Percentiles rank a stretch among this genome's conserved stretches.
Conservation (phyloP, 306 rosid species). For the Medicago ruthenica region DNA sequence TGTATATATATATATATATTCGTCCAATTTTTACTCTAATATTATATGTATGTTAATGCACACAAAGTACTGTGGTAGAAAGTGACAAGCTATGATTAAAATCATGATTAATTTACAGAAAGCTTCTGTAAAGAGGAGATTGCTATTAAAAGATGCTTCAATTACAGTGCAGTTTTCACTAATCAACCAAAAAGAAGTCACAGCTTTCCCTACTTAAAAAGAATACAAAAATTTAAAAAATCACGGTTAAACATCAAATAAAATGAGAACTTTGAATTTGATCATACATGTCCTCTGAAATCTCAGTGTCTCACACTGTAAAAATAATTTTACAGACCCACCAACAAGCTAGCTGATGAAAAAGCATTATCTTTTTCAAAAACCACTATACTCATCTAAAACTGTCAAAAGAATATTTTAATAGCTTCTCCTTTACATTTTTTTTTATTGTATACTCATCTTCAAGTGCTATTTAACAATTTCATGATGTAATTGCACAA, state of each 20-base stretch:
- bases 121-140: slow-evolving; percentile 50
- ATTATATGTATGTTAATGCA: background rate
- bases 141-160: slow-evolving; percentile 56
- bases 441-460: slow-evolving; percentile 34
- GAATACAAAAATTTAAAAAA: slow-evolving; percentile 38
- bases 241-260: slow-evolving; percentile 26
- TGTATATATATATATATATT: no score
- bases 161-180: slow-evolving; percentile 43
- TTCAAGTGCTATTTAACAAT: slow-evolving; percentile 46
- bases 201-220: slow-evolving; percentile 63
- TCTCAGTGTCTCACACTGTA: slow-evolving; percentile 57
- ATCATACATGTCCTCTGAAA: slow-evolving; percentile 46
- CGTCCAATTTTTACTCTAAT: no score
- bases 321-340: slow-evolving; percentile 64
- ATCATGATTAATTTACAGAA: slow-evolving; percentile 70
- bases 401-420: slow-evolving; percentile 51
- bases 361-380: slow-evolving; percentile 71
- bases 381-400: slow-evolving; percentile 55
- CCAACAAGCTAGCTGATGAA: slow-evolving; percentile 75
- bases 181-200: slow-evolving; percentile 67
- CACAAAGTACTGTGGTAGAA: slow-evolving; percentile 40
- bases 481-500: slow-evolving; percentile 52
- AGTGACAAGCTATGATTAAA: slow-evolving; percentile 63
- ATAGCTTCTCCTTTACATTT: slow-evolving; percentile 24
- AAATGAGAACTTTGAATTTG: no score